Percentiles rank a stretch among this genome's conserved stretches.
These are phyloP conservation scores for Agaricales sp. DNA, from an alignment of 1,284 basidiomycete genomes.

Conservation along the genomic window DNA sequence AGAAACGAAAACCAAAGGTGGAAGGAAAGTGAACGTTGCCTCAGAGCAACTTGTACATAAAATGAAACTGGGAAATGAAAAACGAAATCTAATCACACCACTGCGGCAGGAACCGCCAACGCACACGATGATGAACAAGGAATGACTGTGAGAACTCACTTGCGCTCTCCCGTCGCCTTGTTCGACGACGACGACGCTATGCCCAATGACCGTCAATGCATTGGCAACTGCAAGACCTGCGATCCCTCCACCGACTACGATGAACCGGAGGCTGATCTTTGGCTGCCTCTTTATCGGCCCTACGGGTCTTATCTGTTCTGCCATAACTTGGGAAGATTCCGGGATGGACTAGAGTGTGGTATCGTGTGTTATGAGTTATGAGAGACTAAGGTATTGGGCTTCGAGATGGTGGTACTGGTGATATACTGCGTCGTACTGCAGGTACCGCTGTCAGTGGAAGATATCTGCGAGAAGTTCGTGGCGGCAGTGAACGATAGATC, in stretches of 20 bases:
- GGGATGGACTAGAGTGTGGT: too few relatives aligned
- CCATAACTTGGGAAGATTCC: conserved; percentile 15
- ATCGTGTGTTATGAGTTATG: too few relatives aligned
- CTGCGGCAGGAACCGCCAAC: background rate
- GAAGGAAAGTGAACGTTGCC: conserved; percentile 1
- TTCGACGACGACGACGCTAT: conserved; percentile 31
- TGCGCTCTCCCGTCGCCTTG: conserved; percentile 20
- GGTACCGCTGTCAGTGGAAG: too few relatives aligned
- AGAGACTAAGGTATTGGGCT: too few relatives aligned
- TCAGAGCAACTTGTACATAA: too few relatives aligned
- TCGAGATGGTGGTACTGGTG: too few relatives aligned
- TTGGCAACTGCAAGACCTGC: conserved; percentile 32
- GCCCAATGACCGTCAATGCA: conserved; percentile 29
- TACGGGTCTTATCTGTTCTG: conserved; percentile 13
- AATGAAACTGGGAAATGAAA: too few relatives aligned
- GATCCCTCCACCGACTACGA: conserved; percentile 31
- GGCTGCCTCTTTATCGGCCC: conserved; percentile 12
- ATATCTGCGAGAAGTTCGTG: too few relatives aligned
- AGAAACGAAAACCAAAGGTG: conserved; percentile 10
- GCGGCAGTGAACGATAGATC: too few relatives aligned
- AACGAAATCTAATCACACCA: too few relatives aligned
- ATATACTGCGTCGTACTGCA: too few relatives aligned
- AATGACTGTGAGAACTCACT: conserved; percentile 17
- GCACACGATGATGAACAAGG: background rate
- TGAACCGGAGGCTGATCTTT: conserved; percentile 18